phyloP scores from a whole-genome alignment of 208 protist genomes.

The Trichomonas tenax region DNA sequence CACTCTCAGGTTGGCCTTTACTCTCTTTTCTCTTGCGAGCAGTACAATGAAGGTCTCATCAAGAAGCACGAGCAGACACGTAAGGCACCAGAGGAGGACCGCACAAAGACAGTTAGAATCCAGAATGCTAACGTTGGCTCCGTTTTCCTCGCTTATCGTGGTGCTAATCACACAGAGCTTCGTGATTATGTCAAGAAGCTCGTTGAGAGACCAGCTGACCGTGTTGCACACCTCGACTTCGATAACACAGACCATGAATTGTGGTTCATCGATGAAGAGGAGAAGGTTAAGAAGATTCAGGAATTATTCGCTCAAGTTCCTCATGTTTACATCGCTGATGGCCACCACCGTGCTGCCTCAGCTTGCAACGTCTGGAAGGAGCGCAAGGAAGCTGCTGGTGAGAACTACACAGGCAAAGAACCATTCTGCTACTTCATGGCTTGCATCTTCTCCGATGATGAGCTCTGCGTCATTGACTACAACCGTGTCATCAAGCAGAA shows the following conservation, averaged over 20 bases:
- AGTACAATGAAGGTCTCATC: neutral
- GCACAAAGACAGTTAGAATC: neutral
- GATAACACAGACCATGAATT: slow-evolving; percentile 18
- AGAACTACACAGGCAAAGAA: neutral
- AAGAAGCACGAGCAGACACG: slow-evolving; percentile 13
- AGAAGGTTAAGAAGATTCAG: neutral
- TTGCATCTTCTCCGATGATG: neutral
- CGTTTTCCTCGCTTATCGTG: slow-evolving; percentile 10
- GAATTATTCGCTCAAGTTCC: neutral
- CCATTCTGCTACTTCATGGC: slow-evolving; percentile 21
- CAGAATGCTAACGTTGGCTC: slow-evolving; percentile 12
- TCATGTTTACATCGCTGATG: slow-evolving; percentile 20
- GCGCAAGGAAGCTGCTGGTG: neutral
- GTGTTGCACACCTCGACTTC: neutral
- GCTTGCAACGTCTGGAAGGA: neutral
- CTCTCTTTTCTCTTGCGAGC: neutral
- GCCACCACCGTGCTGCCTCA: neutral
- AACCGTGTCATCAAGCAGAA: neutral
- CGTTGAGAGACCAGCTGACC: neutral
- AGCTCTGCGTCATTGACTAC: slow-evolving; percentile 5
- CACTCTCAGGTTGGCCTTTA: neutral
- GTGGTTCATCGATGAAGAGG: slow-evolving; percentile 14
- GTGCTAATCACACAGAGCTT: neutral
- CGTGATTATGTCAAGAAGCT: neutral
- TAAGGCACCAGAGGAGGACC: neutral